Conservation (phyloP, 2,329 filamentous ascomycete species). For the Verticillium tricorpus region DNA sequence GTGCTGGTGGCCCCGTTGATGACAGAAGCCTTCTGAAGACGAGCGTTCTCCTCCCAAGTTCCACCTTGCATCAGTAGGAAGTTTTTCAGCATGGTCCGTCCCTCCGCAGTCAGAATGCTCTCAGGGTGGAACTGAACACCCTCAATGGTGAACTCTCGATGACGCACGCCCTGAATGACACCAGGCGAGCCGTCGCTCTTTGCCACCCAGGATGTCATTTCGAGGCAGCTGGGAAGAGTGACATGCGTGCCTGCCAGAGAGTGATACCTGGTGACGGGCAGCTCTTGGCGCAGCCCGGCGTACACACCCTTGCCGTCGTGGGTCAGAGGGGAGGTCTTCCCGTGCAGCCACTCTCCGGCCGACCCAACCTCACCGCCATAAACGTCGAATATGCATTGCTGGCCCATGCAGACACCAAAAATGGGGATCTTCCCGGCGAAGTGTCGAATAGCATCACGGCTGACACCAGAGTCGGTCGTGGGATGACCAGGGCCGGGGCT, state of each 20-base stretch:
- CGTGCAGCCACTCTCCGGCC: conserved; percentile 93
- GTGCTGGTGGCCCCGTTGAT: conserved; percentile 21
- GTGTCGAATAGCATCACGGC: conserved; percentile 82
- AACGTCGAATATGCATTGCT: conserved; percentile 95
- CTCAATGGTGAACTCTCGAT: conserved; percentile 87
- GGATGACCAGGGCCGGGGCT: conserved; percentile 96
- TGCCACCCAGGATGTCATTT: conserved; percentile 86
- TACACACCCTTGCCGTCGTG: conserved; percentile 95
- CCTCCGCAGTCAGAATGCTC: conserved; percentile 88
- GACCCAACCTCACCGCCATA: conserved; percentile 90
- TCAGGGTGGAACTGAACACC: conserved; percentile 98
- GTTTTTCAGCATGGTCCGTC: conserved; percentile 85
- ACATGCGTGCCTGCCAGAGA: conserved; percentile 89
- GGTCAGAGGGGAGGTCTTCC: conserved; percentile 86
- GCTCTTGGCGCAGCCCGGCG: conserved; percentile 67
- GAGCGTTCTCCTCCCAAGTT: conserved; percentile 81
- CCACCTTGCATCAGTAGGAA: conserved; percentile 85
- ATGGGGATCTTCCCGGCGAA: conserved; percentile 94
- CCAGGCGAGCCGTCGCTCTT: conserved; percentile 72
- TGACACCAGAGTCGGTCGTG: conserved; percentile 84
- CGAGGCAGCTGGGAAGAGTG: conserved; percentile 78
- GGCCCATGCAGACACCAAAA: conserved; percentile 97
- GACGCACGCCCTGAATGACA: conserved; percentile 94
- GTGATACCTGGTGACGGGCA: conserved; percentile 93
- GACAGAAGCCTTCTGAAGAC: conserved; percentile 39